Base-by-base conservation (phyloP, 2,329 filamentous ascomycete genomes). In the Simplicillium sp. region DNA sequence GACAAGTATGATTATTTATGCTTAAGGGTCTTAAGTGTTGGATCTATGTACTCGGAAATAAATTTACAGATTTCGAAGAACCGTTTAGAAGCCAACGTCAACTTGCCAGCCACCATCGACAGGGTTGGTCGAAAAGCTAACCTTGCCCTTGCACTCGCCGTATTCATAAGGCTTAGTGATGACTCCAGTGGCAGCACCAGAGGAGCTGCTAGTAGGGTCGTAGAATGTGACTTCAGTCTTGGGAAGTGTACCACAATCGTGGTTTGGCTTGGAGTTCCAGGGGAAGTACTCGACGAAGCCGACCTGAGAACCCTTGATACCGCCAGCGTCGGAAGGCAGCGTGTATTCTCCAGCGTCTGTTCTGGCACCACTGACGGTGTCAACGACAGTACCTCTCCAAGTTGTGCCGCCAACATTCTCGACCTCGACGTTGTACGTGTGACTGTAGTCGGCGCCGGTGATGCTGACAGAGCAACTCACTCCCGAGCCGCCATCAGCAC, bases 401-500 rank as follows among this genome's bases (percentile, higher is more conserved):
- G 42, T 52, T 2, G 43, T 47, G 3, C 35, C 47, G 11, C 38
- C 41, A 1, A 34, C 39, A 15, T 49, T 47, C 37, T 47, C 36
- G 14, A 56, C 38, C 7, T 44, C 37, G 6, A 49, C 15, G 41
- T 52, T 44, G 29, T 46, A 52, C 8, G 42, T 52, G 32, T 47
- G 36, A 4, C 25, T 38, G 37, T 54, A 55, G 29, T 46, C 39
- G 7, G 41, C 43, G 1, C 31, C 32, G 2, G 32, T 18, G 7
- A 54, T 34, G 1, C 42, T 41, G 7, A 52, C 14, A n/a, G 46
- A 29, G 38, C 50, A 50, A 39, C 53, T 49, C 13, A 53, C 43
- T 9, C 50, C 41, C 39, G 54, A 47, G 35, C 53, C 36, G 43
- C 51, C 42, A 38, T 60, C 48, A 43, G 57, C 48, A 28, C 54